Conservation (phyloP, 192 early-diverging fungal species). For the Entomortierella chlamydospora region DNA sequence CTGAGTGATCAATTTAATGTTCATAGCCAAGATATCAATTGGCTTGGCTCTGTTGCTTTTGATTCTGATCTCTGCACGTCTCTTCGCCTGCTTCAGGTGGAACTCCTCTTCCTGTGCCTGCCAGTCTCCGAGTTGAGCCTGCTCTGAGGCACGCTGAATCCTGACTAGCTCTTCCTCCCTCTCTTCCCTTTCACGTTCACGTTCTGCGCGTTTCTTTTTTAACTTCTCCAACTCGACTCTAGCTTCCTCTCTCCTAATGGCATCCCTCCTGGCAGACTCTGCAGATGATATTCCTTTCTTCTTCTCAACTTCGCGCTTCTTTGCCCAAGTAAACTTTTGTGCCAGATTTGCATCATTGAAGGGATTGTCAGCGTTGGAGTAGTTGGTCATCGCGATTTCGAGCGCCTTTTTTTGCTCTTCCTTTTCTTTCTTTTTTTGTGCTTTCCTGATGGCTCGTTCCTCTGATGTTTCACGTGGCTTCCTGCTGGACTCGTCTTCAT, state of each 20-base stretch:
- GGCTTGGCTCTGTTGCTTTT: slow-evolving; percentile 88
- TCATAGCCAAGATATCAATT: slow-evolving; percentile 94
- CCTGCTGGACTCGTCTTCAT: slow-evolving; percentile 11
- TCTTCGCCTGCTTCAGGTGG: slow-evolving; percentile 91
- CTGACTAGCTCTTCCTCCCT: slow-evolving; percentile 84
- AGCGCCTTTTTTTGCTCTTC: slow-evolving; percentile 38
- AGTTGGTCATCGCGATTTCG: slow-evolving; percentile 59
- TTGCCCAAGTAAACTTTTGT: slow-evolving; percentile 94
- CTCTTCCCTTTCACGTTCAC: slow-evolving; percentile 84
- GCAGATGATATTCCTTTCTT: slow-evolving; percentile 69
- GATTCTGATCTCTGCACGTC: slow-evolving; percentile 92
- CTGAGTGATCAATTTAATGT: slow-evolving; percentile 84
- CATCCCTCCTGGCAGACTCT: slow-evolving; percentile 68
- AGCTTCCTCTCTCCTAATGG: slow-evolving; percentile 69
- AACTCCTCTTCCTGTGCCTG: slow-evolving; percentile 93
- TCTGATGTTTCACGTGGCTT: slow-evolving; percentile 44
- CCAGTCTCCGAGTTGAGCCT: slow-evolving; percentile 95
- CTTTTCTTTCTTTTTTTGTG: slow-evolving; percentile 41
- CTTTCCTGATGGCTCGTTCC: slow-evolving; percentile 39
- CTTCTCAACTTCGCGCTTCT: slow-evolving; percentile 88
- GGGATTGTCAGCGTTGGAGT: slow-evolving; percentile 82
- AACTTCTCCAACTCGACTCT: slow-evolving; percentile 85
- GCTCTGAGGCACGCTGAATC: slow-evolving; percentile 85
- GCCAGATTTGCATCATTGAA: slow-evolving; percentile 84
- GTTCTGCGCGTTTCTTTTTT: slow-evolving; percentile 80